Evolutionary conservation across 164 flowering plant genomes (phyloP).

Genomic region (Vitis rotundifolia): DNA sequence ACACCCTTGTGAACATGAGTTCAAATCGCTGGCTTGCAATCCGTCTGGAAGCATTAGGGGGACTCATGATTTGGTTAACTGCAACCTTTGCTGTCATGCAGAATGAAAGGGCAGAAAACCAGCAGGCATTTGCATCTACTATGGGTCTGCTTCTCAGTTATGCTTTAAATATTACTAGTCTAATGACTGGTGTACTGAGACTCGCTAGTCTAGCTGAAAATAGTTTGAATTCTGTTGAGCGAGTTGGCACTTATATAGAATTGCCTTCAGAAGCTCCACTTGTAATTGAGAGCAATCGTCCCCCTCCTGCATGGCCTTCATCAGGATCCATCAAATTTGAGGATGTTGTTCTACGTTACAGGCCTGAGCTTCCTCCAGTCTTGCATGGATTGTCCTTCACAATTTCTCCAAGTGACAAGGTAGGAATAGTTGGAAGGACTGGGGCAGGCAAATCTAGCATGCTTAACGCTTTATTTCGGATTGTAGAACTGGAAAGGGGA

Average conservation of each 20-base stretch:
- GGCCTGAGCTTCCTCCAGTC: constrained; percentile 98
- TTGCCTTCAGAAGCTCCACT: constrained; percentile 91
- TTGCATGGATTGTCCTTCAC: constrained; percentile 84
- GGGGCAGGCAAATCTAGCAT: constrained; percentile 99
- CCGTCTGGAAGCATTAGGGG: constrained; percentile 88
- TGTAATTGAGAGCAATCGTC: constrained; percentile 74
- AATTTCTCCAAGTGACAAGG: constrained; percentile 82
- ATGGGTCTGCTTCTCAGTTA: constrained; percentile 99
- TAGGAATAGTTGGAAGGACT: constrained; percentile 97
- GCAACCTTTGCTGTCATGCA: constrained; percentile 98
- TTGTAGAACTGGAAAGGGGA: constrained; percentile 92
- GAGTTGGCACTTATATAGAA: constrained; percentile 83
- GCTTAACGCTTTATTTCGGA: constrained; percentile 92
- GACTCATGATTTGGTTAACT: constrained; percentile 96
- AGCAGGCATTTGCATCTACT: constrained; percentile 90
- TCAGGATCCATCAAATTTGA: constrained; percentile 81
- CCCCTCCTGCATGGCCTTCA: constrained; percentile 99
- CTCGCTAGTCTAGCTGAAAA: constrained; percentile 95
- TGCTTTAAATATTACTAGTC: constrained; percentile 84
- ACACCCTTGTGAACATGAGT: constrained; percentile 86
- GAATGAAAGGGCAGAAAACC: constrained; percentile 85
- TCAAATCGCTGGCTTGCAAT: constrained; percentile 96
- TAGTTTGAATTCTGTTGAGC: constrained; percentile 91
- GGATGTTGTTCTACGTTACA: constrained; percentile 85
- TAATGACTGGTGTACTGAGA: constrained; percentile 82